Conservation (phyloP, 257 asterid genomes). For the Sherardia arvensis region DNA sequence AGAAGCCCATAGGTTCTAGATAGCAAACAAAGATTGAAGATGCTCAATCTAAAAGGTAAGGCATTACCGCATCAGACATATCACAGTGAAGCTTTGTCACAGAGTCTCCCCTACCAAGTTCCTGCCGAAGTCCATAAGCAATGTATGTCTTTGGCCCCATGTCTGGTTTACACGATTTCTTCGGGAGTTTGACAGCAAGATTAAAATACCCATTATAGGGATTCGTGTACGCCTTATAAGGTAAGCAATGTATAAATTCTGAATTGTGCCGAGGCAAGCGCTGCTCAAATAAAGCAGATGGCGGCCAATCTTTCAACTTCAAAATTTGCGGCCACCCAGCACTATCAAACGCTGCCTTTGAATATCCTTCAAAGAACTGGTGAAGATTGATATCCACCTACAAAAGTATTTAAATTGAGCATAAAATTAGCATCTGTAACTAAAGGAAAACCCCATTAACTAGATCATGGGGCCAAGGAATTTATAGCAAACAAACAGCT, state of each 20-base stretch:
- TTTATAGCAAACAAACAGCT: neutral
- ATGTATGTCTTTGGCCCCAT: constrained; percentile 94
- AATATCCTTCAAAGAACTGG: constrained; percentile 15
- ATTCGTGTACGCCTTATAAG: constrained; percentile 77
- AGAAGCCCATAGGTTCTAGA: neutral
- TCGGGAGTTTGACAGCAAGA: constrained; percentile 59
- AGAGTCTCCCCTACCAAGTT: constrained; percentile 89
- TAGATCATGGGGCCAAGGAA: neutral
- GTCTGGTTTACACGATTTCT: constrained; percentile 53
- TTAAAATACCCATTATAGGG: constrained; percentile 57
- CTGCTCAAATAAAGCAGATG: constrained; percentile 14
- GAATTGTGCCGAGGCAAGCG: constrained; percentile 17
- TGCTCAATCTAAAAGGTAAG: neutral
- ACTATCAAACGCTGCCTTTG: constrained; percentile 8
- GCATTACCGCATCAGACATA: constrained; percentile 85
- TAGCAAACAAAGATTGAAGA: neutral
- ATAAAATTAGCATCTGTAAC: neutral
- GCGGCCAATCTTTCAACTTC: constrained; percentile 22
- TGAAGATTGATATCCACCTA: constrained; percentile 13
- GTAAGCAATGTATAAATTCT: constrained; percentile 39
- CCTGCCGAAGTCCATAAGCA: constrained; percentile 75
- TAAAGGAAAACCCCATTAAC: too few species aligned
- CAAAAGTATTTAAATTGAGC: neutral
- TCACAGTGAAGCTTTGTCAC: constrained; percentile 88
- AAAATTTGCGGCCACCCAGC: constrained; percentile 10